These are phyloP conservation scores for Tolypocladium tundrense DNA, from an alignment of 2,329 filamentous ascomycete genomes.

Conservation along the genomic window DNA sequence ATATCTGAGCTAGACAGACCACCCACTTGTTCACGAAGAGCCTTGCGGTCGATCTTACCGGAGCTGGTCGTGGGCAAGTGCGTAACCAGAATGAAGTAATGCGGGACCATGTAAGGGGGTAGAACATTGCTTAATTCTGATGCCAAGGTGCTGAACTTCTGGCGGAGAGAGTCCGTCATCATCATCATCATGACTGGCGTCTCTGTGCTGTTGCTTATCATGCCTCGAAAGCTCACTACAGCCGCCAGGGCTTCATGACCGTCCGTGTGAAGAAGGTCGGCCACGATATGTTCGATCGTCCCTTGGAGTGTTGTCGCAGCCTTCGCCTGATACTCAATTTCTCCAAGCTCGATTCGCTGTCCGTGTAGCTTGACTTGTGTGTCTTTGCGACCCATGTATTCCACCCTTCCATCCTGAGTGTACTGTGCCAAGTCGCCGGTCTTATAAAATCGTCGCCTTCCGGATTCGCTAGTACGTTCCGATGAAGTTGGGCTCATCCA, in stretches of 20 bases:
- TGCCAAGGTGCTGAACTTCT: not conserved
- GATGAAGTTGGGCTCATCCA: not conserved
- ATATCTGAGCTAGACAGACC: not conserved
- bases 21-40: not conserved
- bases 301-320: not conserved
- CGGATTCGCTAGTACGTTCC: not conserved
- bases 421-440: constrained; percentile 8
- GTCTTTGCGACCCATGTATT: not conserved
- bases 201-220: not conserved
- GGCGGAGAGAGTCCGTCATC: not conserved
- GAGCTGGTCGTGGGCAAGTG: constrained; percentile 21
- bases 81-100: constrained; percentile 26
- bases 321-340: constrained; percentile 8
- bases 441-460: constrained; percentile 12
- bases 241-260: not conserved
- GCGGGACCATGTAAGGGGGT: constrained; percentile 1
- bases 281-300: not conserved
- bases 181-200: not conserved
- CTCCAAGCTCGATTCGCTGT: constrained; percentile 10
- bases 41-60: constrained; percentile 4
- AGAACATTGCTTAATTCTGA: not conserved
- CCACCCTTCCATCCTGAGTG: not conserved
- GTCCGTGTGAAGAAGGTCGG: constrained; percentile 1
- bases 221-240: not conserved
- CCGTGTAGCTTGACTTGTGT: constrained; percentile 4